Conservation (phyloP, 2,329 filamentous ascomycete genomes). For the Lasiodiplodia hormozganensis region DNA sequence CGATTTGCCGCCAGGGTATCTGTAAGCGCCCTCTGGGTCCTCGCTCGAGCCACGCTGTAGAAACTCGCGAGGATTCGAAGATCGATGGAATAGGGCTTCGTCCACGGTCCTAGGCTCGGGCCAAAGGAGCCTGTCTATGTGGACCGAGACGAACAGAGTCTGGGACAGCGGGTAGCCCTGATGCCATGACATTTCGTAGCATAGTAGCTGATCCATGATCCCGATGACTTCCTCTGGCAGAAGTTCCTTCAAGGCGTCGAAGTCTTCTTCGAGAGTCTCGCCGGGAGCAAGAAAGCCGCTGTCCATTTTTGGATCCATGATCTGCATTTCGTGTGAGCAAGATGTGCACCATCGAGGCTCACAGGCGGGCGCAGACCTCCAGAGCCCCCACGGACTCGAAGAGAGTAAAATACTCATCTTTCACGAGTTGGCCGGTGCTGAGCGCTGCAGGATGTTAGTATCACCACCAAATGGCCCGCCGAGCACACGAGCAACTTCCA, state of each 20-base stretch:
- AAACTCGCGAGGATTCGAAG: constrained; percentile 35
- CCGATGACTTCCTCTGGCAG: constrained; percentile 83
- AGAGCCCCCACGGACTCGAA: constrained; percentile 92
- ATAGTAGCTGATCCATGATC: constrained; percentile 91
- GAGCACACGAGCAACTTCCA: constrained; percentile 1
- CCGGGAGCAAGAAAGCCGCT: constrained; percentile 81
- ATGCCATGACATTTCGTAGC: constrained; percentile 97
- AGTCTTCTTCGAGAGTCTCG: constrained; percentile 83
- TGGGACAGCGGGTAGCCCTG: constrained; percentile 94
- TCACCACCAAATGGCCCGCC: neutral
- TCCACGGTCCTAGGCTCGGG: constrained; percentile 69
- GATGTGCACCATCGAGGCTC: neutral
- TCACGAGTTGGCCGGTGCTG: constrained; percentile 81
- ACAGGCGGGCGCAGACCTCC: constrained; percentile 57
- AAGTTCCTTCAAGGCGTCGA: constrained; percentile 73
- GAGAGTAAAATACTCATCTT: constrained; percentile 92
- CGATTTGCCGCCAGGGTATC: constrained; percentile 49
- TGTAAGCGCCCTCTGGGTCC: constrained; percentile 11
- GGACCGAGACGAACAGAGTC: constrained; percentile 90
- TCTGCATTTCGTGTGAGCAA: constrained; percentile 60
- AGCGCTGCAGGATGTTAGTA: constrained; percentile 63
- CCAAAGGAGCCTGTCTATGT: constrained; percentile 83
- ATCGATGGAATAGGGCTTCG: constrained; percentile 67
- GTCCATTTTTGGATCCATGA: constrained; percentile 99
- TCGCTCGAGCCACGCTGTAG: constrained; percentile 35